phyloP scores from a whole-genome alignment of 495 filamentous ascomycete species.

The Podospora appendiculata region DNA sequence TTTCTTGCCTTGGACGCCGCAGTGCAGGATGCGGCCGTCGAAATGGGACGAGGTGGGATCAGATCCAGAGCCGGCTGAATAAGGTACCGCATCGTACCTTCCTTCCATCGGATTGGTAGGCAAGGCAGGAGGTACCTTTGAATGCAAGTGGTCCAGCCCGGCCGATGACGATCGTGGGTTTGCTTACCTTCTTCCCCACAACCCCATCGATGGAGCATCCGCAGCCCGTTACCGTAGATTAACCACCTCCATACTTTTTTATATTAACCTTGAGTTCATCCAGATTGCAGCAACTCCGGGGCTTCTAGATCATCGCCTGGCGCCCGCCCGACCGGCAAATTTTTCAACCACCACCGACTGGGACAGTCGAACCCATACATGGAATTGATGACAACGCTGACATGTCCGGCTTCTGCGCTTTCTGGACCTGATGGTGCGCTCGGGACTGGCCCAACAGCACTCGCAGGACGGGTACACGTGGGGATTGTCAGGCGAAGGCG shows the following conservation, averaged over 20 bases:
- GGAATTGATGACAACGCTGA: background rate
- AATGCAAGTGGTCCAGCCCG: background rate
- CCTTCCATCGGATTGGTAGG: too few species aligned
- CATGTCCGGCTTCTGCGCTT: background rate
- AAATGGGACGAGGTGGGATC: too few species aligned
- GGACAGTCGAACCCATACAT: background rate
- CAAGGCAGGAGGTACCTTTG: too few species aligned
- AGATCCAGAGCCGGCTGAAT: too few species aligned
- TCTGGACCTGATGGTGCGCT: background rate
- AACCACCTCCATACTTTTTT: background rate
- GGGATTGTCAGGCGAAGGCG: background rate
- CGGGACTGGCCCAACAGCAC: background rate
- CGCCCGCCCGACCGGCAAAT: background rate
- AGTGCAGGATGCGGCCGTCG: too few species aligned
- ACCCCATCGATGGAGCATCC: background rate
- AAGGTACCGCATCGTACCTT: too few species aligned
- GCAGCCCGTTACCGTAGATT: too few species aligned
- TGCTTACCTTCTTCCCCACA: background rate
- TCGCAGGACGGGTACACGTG: background rate
- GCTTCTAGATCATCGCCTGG: background rate
- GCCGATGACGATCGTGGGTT: background rate
- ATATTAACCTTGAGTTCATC: background rate
- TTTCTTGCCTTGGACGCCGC: too few species aligned
- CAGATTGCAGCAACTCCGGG: constrained; percentile 1
- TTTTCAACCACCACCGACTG: background rate